Conservation (phyloP, 2,329 filamentous ascomycete species). For the Fusarium cicatricum region DNA sequence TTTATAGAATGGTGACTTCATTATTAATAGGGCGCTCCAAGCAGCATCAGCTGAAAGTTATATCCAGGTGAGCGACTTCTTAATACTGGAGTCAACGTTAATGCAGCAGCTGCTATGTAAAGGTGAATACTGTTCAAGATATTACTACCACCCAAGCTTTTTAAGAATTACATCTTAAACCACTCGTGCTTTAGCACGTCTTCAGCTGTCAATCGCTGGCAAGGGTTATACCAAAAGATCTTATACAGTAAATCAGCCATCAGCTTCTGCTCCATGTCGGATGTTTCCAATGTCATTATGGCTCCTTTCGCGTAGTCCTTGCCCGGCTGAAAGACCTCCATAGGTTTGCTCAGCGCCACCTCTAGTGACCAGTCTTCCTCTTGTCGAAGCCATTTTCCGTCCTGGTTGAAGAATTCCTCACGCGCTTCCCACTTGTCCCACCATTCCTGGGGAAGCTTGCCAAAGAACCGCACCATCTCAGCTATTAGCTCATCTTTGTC, state of each 20-base stretch:
- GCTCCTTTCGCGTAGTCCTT: background rate
- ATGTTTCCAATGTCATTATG: background rate
- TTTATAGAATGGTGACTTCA: too few relatives aligned
- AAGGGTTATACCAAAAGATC: constrained; percentile 31
- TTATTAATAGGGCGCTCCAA: too few relatives aligned
- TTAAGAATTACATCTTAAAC: constrained; percentile 32
- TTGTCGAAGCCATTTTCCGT: constrained; percentile 12
- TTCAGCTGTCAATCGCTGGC: constrained; percentile 20
- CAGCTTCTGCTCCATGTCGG: constrained; percentile 29
- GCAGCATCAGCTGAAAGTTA: too few relatives aligned
- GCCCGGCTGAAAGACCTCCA: background rate
- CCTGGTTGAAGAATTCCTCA: constrained; percentile 32
- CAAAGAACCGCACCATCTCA: constrained; percentile 42
- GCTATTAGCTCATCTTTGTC: constrained; percentile 43
- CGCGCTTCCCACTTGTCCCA: constrained; percentile 43
- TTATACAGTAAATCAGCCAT: constrained; percentile 39
- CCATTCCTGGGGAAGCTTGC: constrained; percentile 44
- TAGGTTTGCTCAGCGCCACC: constrained; percentile 4
- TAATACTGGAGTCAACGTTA: too few relatives aligned
- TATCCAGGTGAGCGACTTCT: too few relatives aligned
- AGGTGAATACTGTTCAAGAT: too few relatives aligned
- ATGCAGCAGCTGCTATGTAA: too few relatives aligned
- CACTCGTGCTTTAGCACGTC: constrained; percentile 35
- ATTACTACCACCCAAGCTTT: too few relatives aligned
- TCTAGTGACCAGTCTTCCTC: constrained; percentile 11